Evolutionary conservation across 2,329 filamentous ascomycete species (phyloP), one percentile per base, ranked within the genome.

Genomic region (Penicillium decumbens): DNA sequence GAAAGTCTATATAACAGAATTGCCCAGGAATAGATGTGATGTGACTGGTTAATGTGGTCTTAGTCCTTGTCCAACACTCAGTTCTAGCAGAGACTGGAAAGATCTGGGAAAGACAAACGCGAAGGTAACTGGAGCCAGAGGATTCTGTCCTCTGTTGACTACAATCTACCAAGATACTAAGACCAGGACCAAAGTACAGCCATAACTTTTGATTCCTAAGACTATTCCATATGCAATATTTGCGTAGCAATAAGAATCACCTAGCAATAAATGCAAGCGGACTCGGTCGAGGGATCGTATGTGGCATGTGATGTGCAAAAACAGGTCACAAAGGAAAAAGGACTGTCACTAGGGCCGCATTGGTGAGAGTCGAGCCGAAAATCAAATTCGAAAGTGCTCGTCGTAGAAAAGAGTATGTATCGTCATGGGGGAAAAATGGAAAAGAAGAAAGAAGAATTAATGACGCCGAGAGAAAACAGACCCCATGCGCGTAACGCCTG

Each of bases 251-350:
- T 47, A 51, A 59, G 54, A 58, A 57, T 54, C 53, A 58, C 56
- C 50, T 52, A 56, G 55, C 47, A 54, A 63, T 57, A 58, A 49
- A 55, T 54, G 53, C 54, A 53, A 32, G 13, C 23, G 38, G 27
- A 46, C 30, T 27, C 15, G 13, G 25, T 29, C 40, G 25, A 50
- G 15, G 46, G 46, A 41, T 33, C 33, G 43, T 48, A 56, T 54
- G 49, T 51, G 51, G 42, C 49, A 55, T 53, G 50, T 43, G 53
- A 53, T 43, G 18, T 45, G 24, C 41, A 54, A 43, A 32, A 35
- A 41, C 40, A 52, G 49, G 49, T 49, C 35, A 35, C 46, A 50
- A 51, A 57, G 51, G 55, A 35, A 47, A 50, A 51, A 56, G 50
- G 55, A 55, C 50, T 44, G 53, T 51, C 43, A 54, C 54, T 50